Base-by-base conservation (phyloP, 2,329 filamentous ascomycete genomes). In the Pseudocercospora pini-densiflorae region DNA sequence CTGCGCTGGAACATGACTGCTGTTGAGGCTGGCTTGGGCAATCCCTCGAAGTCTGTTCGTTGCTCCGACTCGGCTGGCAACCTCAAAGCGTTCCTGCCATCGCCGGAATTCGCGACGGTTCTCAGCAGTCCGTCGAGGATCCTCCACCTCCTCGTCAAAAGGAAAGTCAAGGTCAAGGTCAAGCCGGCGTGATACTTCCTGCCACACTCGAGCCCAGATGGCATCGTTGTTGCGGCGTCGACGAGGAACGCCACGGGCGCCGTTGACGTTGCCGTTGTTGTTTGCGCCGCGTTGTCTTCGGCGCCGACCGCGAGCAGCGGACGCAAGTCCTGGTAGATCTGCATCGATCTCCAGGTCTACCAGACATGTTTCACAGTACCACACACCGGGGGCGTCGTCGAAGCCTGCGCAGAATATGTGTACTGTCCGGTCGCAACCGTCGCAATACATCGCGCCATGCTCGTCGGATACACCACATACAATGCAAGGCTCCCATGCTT, bases 371-470 rank as follows among this genome's bases (percentile, higher is more conserved):
- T 95, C 89, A 82, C 95, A 99, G 78, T 94, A 97, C 94, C 94
- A 99, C 5, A 77, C 72, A 8, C 78, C 77, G 9, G 77, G 76
- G n/a, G 74, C 71, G 61, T 85, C 82, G 67, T 94, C 90, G 59
- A 97, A 86, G 36, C 92, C 94, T 68, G 97, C 88, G 79, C 95
- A 99, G 79, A 96, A 92, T 57, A 93, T 93, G 79, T 99, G 95
- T 74, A 94, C 97, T 51, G 92, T 88, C 36, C 90, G 89, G 82
- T 97, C 91, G 82, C 95, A 99, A 75, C 89, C 90, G 78, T 97
- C 93, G 81, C 95, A 99, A 67, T 97, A 88, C 71, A 98, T 89
- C 61, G 97, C 86, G 19, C 93, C 85, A 70, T 96, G 91, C 78
- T 94, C 88, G 71, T 95, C 93, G 72, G 89, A 85, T 59, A 88